phyloP scores from a whole-genome alignment of 1,284 basidiomycete genomes.

The Golubevia sp. region DNA sequence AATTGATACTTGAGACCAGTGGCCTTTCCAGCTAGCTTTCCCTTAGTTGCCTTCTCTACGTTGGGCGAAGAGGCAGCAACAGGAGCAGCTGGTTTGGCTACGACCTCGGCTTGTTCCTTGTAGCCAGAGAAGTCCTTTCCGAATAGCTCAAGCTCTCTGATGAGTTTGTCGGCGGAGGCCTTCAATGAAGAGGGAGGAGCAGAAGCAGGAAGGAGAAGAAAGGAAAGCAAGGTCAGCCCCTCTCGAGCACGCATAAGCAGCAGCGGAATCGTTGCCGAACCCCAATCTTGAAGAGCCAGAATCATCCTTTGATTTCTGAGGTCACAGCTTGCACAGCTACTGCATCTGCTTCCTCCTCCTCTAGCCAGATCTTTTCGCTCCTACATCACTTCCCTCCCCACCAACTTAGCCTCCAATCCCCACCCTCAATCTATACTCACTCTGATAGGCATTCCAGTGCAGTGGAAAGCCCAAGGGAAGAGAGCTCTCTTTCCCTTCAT shows the following conservation, averaged over 20 bases:
- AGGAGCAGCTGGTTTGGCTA: conserved; percentile 63
- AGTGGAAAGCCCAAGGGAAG: conserved; percentile 93
- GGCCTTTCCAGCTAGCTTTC: conserved; percentile 89
- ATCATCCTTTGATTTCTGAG: no score
- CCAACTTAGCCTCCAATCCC: no score
- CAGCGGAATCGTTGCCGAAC: no score
- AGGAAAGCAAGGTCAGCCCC: no score
- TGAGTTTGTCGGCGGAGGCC: conserved; percentile 90
- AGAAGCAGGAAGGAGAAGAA: conserved; percentile 13
- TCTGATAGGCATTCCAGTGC: conserved; percentile 98
- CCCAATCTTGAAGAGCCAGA: no score
- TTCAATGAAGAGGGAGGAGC: conserved; percentile 65
- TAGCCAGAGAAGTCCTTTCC: conserved; percentile 85
- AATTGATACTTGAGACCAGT: conserved; percentile 96
- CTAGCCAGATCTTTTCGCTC: no score
- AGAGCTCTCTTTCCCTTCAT: conserved; percentile 93
- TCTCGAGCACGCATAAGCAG: background rate
- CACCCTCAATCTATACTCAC: no score
- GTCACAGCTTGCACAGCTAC: no score
- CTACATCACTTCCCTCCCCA: no score
- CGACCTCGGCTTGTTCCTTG: conserved; percentile 64
- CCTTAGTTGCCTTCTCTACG: conserved; percentile 83
- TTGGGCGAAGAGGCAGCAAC: conserved; percentile 20
- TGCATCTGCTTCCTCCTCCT: no score
- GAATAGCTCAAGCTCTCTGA: conserved; percentile 95